These are phyloP conservation scores for Schwanniomyces polymorphus DNA, from an alignment of 805 yeast genomes.

Conservation along the genomic window DNA sequence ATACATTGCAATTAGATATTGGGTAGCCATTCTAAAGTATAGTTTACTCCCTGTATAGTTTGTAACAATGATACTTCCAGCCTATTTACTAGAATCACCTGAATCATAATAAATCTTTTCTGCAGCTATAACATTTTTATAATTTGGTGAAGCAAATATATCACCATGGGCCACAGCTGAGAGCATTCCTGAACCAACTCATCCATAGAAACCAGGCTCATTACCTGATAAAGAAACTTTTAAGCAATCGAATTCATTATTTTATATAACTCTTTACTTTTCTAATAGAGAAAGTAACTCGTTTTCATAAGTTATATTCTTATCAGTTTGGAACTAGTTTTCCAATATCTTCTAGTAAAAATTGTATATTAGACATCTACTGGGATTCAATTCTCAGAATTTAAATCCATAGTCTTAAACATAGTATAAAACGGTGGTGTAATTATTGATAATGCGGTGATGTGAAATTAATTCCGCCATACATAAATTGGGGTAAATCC, in stretches of 20 bases:
- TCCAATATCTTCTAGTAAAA: constrained; percentile 33
- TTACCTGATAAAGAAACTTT: constrained; percentile 39
- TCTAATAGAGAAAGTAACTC: constrained; percentile 33
- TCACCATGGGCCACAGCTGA: constrained; percentile 43
- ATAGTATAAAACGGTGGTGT: too few species aligned
- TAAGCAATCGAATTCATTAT: constrained; percentile 21
- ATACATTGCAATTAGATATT: constrained; percentile 28
- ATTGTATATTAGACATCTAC: constrained; percentile 29
- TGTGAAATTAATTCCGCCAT: too few species aligned
- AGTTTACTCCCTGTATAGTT: constrained; percentile 41
- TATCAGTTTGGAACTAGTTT: constrained; percentile 38
- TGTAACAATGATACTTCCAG: constrained; percentile 33
- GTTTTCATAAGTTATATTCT: constrained; percentile 33
- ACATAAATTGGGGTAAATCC: too few species aligned
- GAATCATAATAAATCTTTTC: constrained; percentile 30
- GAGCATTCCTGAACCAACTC: constrained; percentile 39
- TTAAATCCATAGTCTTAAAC: too few species aligned
- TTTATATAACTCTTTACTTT: constrained; percentile 37
- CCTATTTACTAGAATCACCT: constrained; percentile 12
- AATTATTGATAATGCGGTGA: too few species aligned
- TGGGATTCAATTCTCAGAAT: too few species aligned
- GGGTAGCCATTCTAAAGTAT: constrained; percentile 41
- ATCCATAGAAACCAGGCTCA: constrained; percentile 43
- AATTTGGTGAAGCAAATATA: constrained; percentile 42
- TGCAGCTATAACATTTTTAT: constrained; percentile 36